Evolutionary conservation across 441 rosid species (phyloP).

Genomic region (Omphalea diandra): DNA sequence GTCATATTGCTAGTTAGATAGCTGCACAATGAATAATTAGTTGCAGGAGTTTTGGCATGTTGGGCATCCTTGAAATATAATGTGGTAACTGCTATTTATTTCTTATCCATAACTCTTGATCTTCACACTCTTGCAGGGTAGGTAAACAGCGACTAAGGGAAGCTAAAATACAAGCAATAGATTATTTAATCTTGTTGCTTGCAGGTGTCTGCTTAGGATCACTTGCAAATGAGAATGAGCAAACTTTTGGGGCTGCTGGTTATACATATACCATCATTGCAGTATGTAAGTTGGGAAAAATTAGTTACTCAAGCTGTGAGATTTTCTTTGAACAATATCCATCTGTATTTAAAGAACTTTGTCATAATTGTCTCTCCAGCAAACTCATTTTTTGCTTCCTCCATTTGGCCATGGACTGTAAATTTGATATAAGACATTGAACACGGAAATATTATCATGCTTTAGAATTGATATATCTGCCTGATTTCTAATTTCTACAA

Average conservation of each 20-base stretch:
- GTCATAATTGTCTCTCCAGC: background rate
- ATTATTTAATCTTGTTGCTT: conserved; percentile 80
- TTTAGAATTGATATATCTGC: background rate
- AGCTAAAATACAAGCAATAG: conserved; percentile 70
- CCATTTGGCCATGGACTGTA: background rate
- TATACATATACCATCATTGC: conserved; percentile 83
- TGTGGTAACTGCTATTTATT: background rate
- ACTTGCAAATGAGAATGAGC: conserved; percentile 58
- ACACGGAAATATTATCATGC: background rate
- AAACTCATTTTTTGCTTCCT: background rate
- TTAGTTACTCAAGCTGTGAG: conserved; percentile 1
- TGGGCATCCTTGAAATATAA: background rate
- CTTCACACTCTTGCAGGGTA: conserved; percentile 50
- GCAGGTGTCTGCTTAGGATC: conserved; percentile 97
- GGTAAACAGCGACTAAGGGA: conserved; percentile 85
- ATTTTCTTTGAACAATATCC: conserved; percentile 9
- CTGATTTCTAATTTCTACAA: background rate
- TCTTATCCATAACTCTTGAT: conserved; percentile 3
- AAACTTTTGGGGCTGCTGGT: conserved; percentile 69
- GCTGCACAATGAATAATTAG: background rate
- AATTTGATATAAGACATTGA: background rate
- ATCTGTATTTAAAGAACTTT: background rate
- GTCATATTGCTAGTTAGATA: background rate
- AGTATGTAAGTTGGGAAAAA: conserved; percentile 63
- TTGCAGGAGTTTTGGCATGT: conserved; percentile 7